These are phyloP conservation scores for Sporothrix phasma DNA, from an alignment of 2,329 filamentous ascomycete species.

Conservation along the genomic window DNA sequence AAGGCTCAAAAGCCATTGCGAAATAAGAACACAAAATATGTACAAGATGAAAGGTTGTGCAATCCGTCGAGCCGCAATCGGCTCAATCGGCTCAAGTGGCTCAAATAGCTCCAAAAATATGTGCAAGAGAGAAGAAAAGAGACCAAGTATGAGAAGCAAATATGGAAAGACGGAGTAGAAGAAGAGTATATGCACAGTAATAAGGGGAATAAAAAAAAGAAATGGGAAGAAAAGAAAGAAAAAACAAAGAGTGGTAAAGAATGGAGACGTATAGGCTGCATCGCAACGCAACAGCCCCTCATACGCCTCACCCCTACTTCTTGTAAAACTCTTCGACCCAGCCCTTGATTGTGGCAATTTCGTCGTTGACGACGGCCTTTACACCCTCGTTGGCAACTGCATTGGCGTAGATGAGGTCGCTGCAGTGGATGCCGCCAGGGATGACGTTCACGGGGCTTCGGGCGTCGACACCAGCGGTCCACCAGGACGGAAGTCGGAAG, in stretches of 20 bases:
- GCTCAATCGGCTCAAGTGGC: too few relatives aligned
- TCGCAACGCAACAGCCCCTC: too few relatives aligned
- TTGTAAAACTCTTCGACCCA: constrained; percentile 45
- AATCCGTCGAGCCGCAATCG: neutral
- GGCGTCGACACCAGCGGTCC: constrained; percentile 29
- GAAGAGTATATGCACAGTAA: too few relatives aligned
- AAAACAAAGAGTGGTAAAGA: neutral
- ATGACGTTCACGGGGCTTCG: constrained; percentile 29
- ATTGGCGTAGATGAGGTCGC: constrained; percentile 35
- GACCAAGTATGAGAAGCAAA: too few relatives aligned
- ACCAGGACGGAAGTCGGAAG: constrained; percentile 29
- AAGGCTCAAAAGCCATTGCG: too few relatives aligned
- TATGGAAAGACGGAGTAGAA: too few relatives aligned
- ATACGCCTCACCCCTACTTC: neutral
- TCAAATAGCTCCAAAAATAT: neutral
- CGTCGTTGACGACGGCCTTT: constrained; percentile 39
- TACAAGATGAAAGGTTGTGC: neutral
- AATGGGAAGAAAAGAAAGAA: neutral
- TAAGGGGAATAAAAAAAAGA: neutral
- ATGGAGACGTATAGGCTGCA: too few relatives aligned
- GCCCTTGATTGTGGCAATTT: constrained; percentile 39
- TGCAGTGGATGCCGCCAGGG: constrained; percentile 31
- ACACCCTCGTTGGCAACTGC: constrained; percentile 40
- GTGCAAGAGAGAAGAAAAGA: neutral
- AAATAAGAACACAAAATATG: neutral